Evolutionary conservation across 2,329 filamentous ascomycete genomes (phyloP).

Genomic region (Colletotrichum camelliae): DNA sequence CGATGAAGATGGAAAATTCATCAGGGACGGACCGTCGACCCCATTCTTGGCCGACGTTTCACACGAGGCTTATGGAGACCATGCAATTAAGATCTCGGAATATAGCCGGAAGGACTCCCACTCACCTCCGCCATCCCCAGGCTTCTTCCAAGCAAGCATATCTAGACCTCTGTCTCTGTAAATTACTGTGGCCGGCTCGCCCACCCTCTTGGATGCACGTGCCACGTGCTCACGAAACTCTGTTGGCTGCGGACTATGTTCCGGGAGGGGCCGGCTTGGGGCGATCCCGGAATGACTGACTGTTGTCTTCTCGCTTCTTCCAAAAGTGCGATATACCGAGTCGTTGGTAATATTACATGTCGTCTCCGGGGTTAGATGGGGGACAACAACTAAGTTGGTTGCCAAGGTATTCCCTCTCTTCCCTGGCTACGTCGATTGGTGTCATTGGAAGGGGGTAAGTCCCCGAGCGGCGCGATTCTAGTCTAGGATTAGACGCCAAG

Average conservation of each 20-base stretch:
- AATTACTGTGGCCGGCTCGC: background rate
- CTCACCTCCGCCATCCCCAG: background rate
- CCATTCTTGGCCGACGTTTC: background rate
- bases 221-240: slow-evolving; percentile 10
- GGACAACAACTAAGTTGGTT: background rate
- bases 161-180: background rate
- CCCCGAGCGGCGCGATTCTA: background rate
- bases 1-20: background rate
- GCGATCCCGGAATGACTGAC: background rate
- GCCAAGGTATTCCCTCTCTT: background rate
- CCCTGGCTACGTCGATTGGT: background rate
- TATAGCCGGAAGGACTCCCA: background rate
- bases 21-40: background rate
- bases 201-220: background rate
- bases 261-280: background rate
- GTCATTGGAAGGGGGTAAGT: background rate
- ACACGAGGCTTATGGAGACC: background rate
- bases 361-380: background rate
- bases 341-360: background rate
- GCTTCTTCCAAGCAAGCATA: background rate
- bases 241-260: background rate
- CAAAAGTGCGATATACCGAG: background rate
- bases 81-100: background rate
- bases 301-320: background rate
- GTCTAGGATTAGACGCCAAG: background rate